phyloP scores from a whole-genome alignment of 1,284 basidiomycete species.

The Tylopilus sp. region DNA sequence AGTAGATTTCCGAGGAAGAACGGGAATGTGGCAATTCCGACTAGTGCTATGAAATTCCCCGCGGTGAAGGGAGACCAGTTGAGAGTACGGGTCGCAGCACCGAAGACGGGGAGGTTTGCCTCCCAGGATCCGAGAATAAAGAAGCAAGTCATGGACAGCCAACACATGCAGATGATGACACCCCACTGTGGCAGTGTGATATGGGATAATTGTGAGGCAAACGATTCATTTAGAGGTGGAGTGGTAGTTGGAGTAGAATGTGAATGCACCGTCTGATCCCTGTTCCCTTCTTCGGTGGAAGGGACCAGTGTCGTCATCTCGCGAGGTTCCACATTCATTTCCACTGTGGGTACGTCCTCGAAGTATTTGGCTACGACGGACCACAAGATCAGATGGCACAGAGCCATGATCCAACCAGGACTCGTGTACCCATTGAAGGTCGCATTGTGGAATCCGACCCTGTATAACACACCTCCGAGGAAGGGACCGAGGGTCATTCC shows the following conservation, averaged over 20 bases:
- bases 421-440: conserved; percentile 64
- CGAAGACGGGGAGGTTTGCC: conserved; percentile 65
- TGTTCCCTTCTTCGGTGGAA: conserved; percentile 8
- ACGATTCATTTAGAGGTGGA: conserved; percentile 11
- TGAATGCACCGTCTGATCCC: neutral
- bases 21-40: conserved; percentile 58
- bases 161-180: conserved; percentile 63
- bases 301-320: neutral
- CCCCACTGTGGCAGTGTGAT: conserved; percentile 41
- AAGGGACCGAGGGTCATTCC: conserved; percentile 68
- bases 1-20: conserved; percentile 62
- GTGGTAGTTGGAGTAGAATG: neutral
- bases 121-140: conserved; percentile 72
- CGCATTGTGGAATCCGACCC: conserved; percentile 47
- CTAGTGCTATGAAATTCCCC: conserved; percentile 69
- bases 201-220: conserved; percentile 15
- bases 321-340: conserved; percentile 12
- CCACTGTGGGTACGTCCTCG: conserved; percentile 45
- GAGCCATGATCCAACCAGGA: conserved; percentile 65
- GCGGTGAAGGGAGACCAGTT: conserved; percentile 59
- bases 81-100: conserved; percentile 42
- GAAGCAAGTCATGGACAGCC: conserved; percentile 71
- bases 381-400: conserved; percentile 53
- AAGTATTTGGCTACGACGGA: conserved; percentile 41
- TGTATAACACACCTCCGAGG: conserved; percentile 59